A percentile compares a stretch with the other conserved stretches of the same genome.
Conservation (phyloP, 1,284 basidiomycete species). For the Kalmanozyma brasiliensis region DNA sequence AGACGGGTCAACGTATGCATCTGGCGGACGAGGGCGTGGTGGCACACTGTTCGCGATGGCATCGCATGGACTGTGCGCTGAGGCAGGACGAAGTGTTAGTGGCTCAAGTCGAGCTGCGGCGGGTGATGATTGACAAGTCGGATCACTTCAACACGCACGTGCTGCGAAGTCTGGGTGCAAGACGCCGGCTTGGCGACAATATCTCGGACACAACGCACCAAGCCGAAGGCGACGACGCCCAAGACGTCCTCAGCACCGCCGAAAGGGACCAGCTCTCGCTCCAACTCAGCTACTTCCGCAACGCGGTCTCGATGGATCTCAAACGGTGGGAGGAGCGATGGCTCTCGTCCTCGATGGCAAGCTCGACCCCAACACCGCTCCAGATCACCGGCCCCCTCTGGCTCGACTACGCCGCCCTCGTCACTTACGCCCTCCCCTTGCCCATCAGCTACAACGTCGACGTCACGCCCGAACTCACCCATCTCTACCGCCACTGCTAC, state of each 20-base stretch:
- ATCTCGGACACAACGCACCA: background rate
- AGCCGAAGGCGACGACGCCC: background rate
- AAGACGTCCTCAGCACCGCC: background rate
- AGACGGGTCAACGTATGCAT: constrained; percentile 49
- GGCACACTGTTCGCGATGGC: constrained; percentile 38
- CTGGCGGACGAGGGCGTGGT: constrained; percentile 49
- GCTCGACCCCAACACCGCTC: constrained; percentile 17
- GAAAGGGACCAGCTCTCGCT: constrained; percentile 32
- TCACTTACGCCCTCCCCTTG: constrained; percentile 43
- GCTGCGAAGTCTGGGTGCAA: constrained; percentile 17
- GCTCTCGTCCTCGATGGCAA: constrained; percentile 10
- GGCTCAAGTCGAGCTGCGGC: constrained; percentile 43
- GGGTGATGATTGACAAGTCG: constrained; percentile 30
- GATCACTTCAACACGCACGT: constrained; percentile 45
- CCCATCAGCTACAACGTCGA: constrained; percentile 33
- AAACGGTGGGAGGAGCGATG: constrained; percentile 50
- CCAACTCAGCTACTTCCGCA: constrained; percentile 39
- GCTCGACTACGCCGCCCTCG: constrained; percentile 43
- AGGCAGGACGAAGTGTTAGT: constrained; percentile 49
- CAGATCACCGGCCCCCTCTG: constrained; percentile 32
- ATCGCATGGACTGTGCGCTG: constrained; percentile 31
- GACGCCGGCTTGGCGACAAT: background rate
- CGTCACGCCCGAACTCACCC: constrained; percentile 15
- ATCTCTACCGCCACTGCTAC: constrained; percentile 41
- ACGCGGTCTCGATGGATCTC: constrained; percentile 39